phyloP scores from a whole-genome alignment of 129 eudicot species.

The Kitagawia praeruptora region DNA sequence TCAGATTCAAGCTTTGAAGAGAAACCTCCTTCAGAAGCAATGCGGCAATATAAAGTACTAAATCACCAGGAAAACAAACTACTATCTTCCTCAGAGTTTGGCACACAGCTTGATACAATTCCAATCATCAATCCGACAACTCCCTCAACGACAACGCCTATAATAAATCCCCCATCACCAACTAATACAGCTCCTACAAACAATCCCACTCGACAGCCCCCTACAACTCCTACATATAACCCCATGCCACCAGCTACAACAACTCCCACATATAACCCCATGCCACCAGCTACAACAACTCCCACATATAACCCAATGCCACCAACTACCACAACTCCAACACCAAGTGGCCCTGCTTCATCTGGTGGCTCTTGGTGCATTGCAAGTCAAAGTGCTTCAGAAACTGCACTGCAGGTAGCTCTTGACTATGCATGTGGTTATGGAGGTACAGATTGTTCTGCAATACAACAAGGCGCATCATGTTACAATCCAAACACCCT shows the following conservation, averaged over 20 bases:
- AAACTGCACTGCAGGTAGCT: conserved; percentile 79
- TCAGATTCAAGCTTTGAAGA: conserved; percentile 49
- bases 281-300: conserved; percentile 17
- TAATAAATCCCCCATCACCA: conserved; percentile 32
- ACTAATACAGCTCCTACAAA: background rate
- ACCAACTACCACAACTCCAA: conserved; percentile 30
- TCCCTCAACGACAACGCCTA: conserved; percentile 51
- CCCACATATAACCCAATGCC: conserved; percentile 16
- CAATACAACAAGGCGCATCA: conserved; percentile 59
- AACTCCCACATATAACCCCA: conserved; percentile 18
- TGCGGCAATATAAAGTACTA: conserved; percentile 20
- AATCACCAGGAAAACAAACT: conserved; percentile 27
- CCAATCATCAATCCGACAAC: conserved; percentile 65
- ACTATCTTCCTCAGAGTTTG: conserved; percentile 20
- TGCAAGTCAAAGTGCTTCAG: conserved; percentile 74
- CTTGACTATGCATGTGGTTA: conserved; percentile 94
- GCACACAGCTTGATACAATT: conserved; percentile 42
- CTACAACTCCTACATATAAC: conserved; percentile 19
- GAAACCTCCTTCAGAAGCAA: conserved; percentile 34
- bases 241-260: conserved; percentile 36
- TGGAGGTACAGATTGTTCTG: conserved; percentile 92
- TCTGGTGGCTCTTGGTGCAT: conserved; percentile 79
- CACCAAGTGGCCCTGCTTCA: conserved; percentile 25
- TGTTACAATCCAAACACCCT: conserved; percentile 82
- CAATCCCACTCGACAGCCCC: conserved; percentile 35